phyloP scores from a whole-genome alignment of 768 basidiomycete genomes.

The Phanerochaete carnosa region DNA sequence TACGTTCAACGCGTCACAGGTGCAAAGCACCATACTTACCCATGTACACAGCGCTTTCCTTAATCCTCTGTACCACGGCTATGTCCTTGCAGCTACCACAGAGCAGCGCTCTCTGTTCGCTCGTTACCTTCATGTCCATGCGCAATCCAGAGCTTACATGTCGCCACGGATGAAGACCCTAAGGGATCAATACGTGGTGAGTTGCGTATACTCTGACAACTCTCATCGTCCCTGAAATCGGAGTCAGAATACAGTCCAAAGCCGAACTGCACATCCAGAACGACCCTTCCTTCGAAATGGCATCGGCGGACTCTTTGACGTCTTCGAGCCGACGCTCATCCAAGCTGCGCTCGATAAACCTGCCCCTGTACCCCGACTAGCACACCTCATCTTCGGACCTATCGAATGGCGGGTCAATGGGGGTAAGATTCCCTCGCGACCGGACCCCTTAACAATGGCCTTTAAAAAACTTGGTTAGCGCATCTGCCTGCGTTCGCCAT shows the following conservation, averaged over 20 bases:
- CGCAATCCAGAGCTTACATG: not conserved
- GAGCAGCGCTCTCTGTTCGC: not conserved
- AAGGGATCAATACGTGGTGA: not conserved
- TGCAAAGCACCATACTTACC: not conserved
- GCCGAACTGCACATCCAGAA: not conserved
- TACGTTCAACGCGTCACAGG: not conserved
- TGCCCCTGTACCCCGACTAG: not conserved
- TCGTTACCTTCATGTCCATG: not conserved
- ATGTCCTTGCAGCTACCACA: not conserved
- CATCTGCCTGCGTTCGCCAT: not conserved
- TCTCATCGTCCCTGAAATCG: too few species aligned
- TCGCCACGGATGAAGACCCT: not conserved
- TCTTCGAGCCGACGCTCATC: conserved; percentile 11
- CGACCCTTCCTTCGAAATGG: not conserved
- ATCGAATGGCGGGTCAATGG: not conserved
- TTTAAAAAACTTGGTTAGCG: not conserved
- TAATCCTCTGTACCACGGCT: not conserved
- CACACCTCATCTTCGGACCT: not conserved
- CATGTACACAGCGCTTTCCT: not conserved
- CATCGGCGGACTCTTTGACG: conserved; percentile 5
- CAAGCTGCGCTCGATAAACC: not conserved
- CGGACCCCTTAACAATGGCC: not conserved
- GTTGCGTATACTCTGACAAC: not conserved
- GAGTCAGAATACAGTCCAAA: not conserved
- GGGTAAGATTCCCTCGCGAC: not conserved